phyloP scores from a whole-genome alignment of 768 basidiomycete species.

The Flagelloscypha sp. region DNA sequence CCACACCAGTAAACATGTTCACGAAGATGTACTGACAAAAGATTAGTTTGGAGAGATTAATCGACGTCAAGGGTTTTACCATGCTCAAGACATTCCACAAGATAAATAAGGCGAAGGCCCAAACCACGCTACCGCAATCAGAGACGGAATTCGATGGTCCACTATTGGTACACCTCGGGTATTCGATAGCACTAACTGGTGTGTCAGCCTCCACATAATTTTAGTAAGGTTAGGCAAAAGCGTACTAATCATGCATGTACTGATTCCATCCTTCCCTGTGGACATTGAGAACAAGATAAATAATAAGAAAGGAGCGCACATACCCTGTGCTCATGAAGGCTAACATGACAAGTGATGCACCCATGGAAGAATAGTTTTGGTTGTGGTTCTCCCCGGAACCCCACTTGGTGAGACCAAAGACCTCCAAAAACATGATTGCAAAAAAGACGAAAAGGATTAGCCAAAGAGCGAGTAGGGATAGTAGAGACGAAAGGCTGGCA shows the following conservation, averaged over 20 bases:
- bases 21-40: constrained; percentile 79
- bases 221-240: constrained; percentile 4
- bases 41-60: neutral
- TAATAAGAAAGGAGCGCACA: constrained; percentile 16
- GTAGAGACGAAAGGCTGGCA: constrained; percentile 77
- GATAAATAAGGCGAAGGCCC: constrained; percentile 85
- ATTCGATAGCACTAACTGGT: constrained; percentile 54
- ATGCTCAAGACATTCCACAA: constrained; percentile 94
- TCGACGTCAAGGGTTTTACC: constrained; percentile 37
- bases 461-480: constrained; percentile 84
- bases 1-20: constrained; percentile 95
- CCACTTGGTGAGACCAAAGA: constrained; percentile 89
- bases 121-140: constrained; percentile 80
- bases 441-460: constrained; percentile 86
- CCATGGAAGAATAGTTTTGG: constrained; percentile 75
- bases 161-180: constrained; percentile 73
- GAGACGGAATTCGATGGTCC: constrained; percentile 41
- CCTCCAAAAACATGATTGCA: constrained; percentile 79
- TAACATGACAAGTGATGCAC: constrained; percentile 78
- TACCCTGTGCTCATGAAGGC: constrained; percentile 92
- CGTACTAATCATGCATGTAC: constrained; percentile 95
- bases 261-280: constrained; percentile 91
- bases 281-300: constrained; percentile 4
- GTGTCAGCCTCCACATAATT: constrained; percentile 7
- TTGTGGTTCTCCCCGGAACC: constrained; percentile 55